Conservation (phyloP, 768 basidiomycete species). For the Austroboletus festivus region DNA sequence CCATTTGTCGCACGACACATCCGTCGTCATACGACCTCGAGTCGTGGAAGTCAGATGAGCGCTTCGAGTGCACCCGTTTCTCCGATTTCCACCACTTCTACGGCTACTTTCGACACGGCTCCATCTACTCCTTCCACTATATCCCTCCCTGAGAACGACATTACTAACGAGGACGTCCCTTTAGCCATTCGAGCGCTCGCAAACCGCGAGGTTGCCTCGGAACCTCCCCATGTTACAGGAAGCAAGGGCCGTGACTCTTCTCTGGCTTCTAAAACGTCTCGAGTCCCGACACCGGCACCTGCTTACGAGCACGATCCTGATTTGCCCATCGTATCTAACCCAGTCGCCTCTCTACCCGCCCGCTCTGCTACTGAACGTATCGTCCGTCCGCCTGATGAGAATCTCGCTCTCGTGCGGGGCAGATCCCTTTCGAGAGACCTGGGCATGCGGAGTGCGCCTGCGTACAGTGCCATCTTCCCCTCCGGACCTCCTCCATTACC, state of each 20-base stretch:
- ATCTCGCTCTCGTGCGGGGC: conserved; percentile 27
- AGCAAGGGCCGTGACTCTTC: conserved; percentile 13
- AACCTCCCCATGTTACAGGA: conserved; percentile 20
- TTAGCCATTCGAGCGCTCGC: conserved; percentile 11
- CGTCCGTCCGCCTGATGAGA: conserved; percentile 29
- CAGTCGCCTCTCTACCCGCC: conserved; percentile 22
- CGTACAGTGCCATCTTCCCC: conserved; percentile 33
- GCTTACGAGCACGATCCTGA: conserved; percentile 29
- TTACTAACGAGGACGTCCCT: conserved; percentile 20
- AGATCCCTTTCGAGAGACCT: conserved; percentile 32
- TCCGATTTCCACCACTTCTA: conserved; percentile 27
- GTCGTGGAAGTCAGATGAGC: conserved; percentile 27
- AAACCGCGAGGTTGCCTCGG: conserved; percentile 20
- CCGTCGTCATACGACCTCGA: conserved; percentile 34
- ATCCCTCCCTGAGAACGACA: conserved; percentile 16
- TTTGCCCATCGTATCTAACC: conserved; percentile 21
- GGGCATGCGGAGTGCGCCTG: conserved; percentile 32
- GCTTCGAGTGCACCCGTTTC: conserved; percentile 33
- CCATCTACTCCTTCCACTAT: conserved; percentile 18
- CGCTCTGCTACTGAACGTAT: conserved; percentile 34
- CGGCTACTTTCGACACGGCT: conserved; percentile 21
- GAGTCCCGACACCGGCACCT: conserved; percentile 26
- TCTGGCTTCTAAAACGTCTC: conserved; percentile 15
- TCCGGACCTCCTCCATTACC: conserved; percentile 31
- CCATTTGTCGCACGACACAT: conserved; percentile 33